A percentile compares a stretch with the other conserved stretches of the same genome.
Conservation (phyloP, 2,329 filamentous ascomycete species). For the Aspergillus sp. region DNA sequence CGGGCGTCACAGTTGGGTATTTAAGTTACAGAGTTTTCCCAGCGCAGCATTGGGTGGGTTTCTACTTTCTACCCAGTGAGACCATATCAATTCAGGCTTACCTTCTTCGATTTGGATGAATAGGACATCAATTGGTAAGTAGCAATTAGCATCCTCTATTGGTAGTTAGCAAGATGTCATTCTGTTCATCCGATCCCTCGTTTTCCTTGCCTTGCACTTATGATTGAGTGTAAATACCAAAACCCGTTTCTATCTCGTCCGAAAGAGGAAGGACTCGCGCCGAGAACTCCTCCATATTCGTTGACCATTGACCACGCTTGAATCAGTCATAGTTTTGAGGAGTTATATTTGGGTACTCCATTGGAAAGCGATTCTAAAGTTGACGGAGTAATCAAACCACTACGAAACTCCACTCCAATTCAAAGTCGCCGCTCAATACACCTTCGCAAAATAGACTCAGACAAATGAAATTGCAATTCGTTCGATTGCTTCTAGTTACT, state of each 20-base stretch:
- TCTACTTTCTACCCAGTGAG: slow-evolving; percentile 10
- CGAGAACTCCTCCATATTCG: not conserved
- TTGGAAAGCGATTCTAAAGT: not conserved
- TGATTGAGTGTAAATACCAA: not conserved
- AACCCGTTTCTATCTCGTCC: not conserved
- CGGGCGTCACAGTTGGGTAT: slow-evolving; percentile 8
- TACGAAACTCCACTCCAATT: not conserved
- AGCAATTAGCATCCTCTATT: too few relatives aligned
- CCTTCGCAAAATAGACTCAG: not conserved
- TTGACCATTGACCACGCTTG: not conserved
- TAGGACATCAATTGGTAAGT: not conserved
- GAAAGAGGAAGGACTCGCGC: slow-evolving; percentile 15
- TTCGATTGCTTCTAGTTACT: slow-evolving; percentile 42
- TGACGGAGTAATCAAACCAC: not conserved
- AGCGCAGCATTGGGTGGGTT: slow-evolving; percentile 3
- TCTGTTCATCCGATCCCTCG: not conserved
- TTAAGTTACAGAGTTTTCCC: slow-evolving; percentile 9
- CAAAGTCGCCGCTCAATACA: not conserved
- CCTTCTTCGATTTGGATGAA: not conserved
- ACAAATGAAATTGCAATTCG: slow-evolving; percentile 18
- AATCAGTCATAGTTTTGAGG: not conserved
- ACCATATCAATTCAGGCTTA: slow-evolving; percentile 6
- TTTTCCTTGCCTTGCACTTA: not conserved
- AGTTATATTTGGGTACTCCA: not conserved
- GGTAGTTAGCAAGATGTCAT: not conserved